Percentiles rank a stretch among this genome's conserved stretches.
Evolutionary conservation across 1,284 basidiomycete genomes (phyloP).

Genomic region (Irpex sp.): DNA sequence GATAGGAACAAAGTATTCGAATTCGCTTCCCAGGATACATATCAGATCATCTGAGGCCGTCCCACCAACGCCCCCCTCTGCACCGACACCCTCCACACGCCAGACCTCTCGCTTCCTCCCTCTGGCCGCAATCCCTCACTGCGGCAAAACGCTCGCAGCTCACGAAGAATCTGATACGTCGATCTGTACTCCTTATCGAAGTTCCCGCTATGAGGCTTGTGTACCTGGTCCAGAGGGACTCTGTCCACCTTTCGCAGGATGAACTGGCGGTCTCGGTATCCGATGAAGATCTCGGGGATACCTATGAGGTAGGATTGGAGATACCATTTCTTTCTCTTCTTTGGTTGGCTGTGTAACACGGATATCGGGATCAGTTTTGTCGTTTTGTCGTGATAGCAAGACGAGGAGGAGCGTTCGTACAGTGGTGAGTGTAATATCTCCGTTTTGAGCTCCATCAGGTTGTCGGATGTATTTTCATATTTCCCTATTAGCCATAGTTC

Average conservation of each 20-base stretch:
- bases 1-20: constrained; percentile 33
- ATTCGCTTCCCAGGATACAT: too few species aligned
- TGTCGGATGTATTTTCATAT: constrained; percentile 1
- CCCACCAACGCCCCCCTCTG: too few species aligned
- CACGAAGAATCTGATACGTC: not conserved
- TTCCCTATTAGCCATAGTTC: not conserved
- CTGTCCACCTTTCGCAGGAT: not conserved
- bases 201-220: not conserved
- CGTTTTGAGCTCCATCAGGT: constrained; percentile 4
- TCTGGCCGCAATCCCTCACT: too few species aligned
- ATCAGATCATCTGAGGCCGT: constrained; percentile 14
- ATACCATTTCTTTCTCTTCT: constrained; percentile 3
- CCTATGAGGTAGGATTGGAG: constrained; percentile 7
- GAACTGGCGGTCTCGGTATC: not conserved
- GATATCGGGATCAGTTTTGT: too few species aligned
- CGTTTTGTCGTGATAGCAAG: too few species aligned
- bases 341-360: too few species aligned
- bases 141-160: too few species aligned
- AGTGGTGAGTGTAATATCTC: too few species aligned
- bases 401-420: too few species aligned
- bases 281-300: constrained; percentile 4
- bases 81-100: too few species aligned
- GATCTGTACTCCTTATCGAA: not conserved
- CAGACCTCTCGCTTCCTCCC: too few species aligned
- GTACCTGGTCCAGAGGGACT: not conserved